Percentiles rank a stretch among this genome's conserved stretches.
Evolutionary conservation across 164 flowering plant species (phyloP).

Genomic region (Tetrastigma voinierianum): DNA sequence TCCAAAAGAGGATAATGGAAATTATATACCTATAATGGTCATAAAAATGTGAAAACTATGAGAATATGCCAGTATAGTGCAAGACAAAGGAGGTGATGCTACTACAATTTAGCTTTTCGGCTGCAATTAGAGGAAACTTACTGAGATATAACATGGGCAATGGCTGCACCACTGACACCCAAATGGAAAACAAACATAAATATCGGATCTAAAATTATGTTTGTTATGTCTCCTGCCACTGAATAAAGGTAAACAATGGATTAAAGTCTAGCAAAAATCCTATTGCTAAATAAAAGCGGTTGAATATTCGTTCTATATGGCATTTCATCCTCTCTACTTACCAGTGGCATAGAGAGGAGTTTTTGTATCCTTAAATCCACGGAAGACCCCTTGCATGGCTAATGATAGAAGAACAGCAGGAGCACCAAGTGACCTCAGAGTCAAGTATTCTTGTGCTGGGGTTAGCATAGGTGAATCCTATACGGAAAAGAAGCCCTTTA

Average conservation of each 20-base stretch:
- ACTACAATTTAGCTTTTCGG: neutral
- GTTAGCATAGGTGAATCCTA: conserved; percentile 31
- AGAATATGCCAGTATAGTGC: neutral
- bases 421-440: conserved; percentile 60
- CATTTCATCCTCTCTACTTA: conserved; percentile 9
- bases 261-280: neutral
- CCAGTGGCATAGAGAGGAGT: conserved; percentile 64
- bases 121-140: conserved; percentile 9
- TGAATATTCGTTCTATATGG: neutral
- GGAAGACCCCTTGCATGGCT: conserved; percentile 72
- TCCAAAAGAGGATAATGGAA: conserved; percentile 34
- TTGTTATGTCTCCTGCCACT: conserved; percentile 43
- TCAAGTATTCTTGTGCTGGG: conserved; percentile 30
- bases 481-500: neutral
- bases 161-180: conserved; percentile 44
- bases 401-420: conserved; percentile 68
- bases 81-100: neutral
- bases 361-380: conserved; percentile 67
- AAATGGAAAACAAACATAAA: conserved; percentile 26
- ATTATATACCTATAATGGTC: conserved; percentile 30
- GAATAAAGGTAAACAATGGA: conserved; percentile 5
- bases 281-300: neutral
- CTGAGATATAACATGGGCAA: conserved; percentile 44
- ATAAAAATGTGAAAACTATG: neutral
- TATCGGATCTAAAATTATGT: conserved; percentile 36